Conservation (phyloP, 257 asterid genomes). For the Plantago elongata region DNA sequence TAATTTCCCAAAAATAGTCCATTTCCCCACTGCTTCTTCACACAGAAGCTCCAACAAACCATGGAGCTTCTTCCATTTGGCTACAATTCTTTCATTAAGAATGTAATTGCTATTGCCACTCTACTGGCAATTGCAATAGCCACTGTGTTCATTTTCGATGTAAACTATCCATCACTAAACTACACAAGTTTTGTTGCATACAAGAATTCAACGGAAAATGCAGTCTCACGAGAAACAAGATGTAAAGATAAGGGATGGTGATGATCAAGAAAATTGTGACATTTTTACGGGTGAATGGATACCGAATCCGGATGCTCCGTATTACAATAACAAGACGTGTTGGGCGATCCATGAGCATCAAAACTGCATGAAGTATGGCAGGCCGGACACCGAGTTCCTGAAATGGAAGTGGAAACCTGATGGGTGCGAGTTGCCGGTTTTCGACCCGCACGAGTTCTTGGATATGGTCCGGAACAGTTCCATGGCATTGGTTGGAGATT, state of each 20-base stretch:
- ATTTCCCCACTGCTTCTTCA: background rate
- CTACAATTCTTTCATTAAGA: slow-evolving; percentile 11
- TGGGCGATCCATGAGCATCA: slow-evolving; percentile 86
- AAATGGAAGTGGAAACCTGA: slow-evolving; percentile 84
- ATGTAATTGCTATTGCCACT: slow-evolving; percentile 16
- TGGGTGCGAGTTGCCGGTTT: slow-evolving; percentile 53
- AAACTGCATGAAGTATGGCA: slow-evolving; percentile 64
- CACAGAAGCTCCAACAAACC: background rate
- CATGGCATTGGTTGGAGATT: slow-evolving; percentile 72
- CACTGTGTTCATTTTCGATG: slow-evolving; percentile 27
- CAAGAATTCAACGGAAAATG: slow-evolving; percentile 4
- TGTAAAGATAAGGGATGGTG: slow-evolving; percentile 3
- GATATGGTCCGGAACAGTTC: slow-evolving; percentile 54
- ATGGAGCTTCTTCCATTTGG: slow-evolving; percentile 33
- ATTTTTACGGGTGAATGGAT: slow-evolving; percentile 70
- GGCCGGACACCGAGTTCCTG: slow-evolving; percentile 58
- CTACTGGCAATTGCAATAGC: slow-evolving; percentile 20
- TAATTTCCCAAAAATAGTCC: too few species aligned
- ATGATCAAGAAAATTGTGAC: slow-evolving; percentile 41
- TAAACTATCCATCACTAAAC: slow-evolving; percentile 27
- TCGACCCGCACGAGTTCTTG: slow-evolving; percentile 47
- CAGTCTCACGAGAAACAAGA: slow-evolving; percentile 16
- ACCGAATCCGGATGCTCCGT: slow-evolving; percentile 49
- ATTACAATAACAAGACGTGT: slow-evolving; percentile 63
- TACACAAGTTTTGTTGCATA: slow-evolving; percentile 12